Conservation (phyloP, 345 rosid genomes). For the Eucalyptus cloeziana region DNA sequence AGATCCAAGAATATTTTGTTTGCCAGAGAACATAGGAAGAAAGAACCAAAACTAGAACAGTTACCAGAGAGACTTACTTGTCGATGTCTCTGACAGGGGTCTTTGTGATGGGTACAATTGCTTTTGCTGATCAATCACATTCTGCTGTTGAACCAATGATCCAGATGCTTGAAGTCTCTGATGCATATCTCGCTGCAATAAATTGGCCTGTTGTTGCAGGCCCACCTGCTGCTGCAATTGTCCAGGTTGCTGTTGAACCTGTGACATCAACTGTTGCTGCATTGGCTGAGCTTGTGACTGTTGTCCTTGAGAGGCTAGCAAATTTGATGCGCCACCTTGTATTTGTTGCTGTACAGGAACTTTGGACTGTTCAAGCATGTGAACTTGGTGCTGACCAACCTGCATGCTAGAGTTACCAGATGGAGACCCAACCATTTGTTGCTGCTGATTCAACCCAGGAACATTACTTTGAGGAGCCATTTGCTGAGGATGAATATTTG, state of each 20-base stretch:
- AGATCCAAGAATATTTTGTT: not conserved
- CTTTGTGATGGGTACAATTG: slow-evolving; percentile 74
- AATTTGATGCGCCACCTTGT: slow-evolving; percentile 44
- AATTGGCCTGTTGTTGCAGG: slow-evolving; percentile 60
- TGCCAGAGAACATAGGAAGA: not conserved
- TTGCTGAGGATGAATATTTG: slow-evolving; percentile 51
- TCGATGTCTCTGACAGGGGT: slow-evolving; percentile 58
- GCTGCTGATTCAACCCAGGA: slow-evolving; percentile 64
- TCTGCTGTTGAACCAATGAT: slow-evolving; percentile 68
- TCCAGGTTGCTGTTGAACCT: slow-evolving; percentile 55
- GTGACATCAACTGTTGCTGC: slow-evolving; percentile 77
- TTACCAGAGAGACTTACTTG: slow-evolving; percentile 38
- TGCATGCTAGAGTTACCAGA: slow-evolving; percentile 66
- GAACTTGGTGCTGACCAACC: slow-evolving; percentile 59
- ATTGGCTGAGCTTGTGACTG: slow-evolving; percentile 50
- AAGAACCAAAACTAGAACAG: not conserved
- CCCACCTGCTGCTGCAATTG: slow-evolving; percentile 69
- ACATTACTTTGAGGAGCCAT: slow-evolving; percentile 64
- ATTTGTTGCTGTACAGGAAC: slow-evolving; percentile 47
- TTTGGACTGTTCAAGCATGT: slow-evolving; percentile 44
- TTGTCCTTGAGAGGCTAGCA: slow-evolving; percentile 67
- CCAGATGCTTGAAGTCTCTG: slow-evolving; percentile 70
- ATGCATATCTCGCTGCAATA: slow-evolving; percentile 55
- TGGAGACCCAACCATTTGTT: slow-evolving; percentile 61
- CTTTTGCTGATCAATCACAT: slow-evolving; percentile 75